Evolutionary conservation across 176 grass and related monocot genomes (phyloP).

Genomic region (Carex myosuroides): DNA sequence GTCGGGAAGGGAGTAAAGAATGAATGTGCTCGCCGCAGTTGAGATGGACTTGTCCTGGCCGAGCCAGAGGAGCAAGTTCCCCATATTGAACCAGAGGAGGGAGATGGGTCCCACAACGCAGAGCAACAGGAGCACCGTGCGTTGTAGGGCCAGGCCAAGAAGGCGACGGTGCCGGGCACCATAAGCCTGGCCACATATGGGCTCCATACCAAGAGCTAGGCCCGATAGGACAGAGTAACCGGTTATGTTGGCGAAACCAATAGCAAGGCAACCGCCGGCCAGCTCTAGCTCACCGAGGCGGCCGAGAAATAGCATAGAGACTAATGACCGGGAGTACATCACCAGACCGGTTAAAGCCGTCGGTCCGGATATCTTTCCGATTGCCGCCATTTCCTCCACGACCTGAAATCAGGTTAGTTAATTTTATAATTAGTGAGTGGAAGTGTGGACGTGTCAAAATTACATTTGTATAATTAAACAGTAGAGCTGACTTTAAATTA

Average conservation of each 20-base stretch:
- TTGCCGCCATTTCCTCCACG: conserved; percentile 56
- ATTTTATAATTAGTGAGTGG: conserved; percentile 13
- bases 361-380: conserved; percentile 70
- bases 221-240: conserved; percentile 91
- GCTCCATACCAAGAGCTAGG: conserved; percentile 91
- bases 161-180: conserved; percentile 57
- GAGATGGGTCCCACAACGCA: conserved; percentile 26
- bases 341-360: conserved; percentile 76
- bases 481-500: neutral
- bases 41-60: conserved; percentile 69
- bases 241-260: conserved; percentile 95
- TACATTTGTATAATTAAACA: neutral
- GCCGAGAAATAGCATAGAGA: conserved; percentile 96
- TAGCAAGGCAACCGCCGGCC: conserved; percentile 69
- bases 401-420: conserved; percentile 32
- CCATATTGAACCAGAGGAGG: conserved; percentile 19
- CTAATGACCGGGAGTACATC: conserved; percentile 79
- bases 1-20: conserved; percentile 52
- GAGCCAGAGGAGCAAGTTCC: conserved; percentile 31
- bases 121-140: conserved; percentile 68
- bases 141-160: conserved; percentile 71
- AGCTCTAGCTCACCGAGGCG: conserved; percentile 65
- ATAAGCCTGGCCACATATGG: conserved; percentile 91
- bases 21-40: conserved; percentile 56
- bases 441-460: neutral